These are phyloP conservation scores for Sungouiella thailandica DNA, from an alignment of 805 yeast species.

Conservation along the genomic window DNA sequence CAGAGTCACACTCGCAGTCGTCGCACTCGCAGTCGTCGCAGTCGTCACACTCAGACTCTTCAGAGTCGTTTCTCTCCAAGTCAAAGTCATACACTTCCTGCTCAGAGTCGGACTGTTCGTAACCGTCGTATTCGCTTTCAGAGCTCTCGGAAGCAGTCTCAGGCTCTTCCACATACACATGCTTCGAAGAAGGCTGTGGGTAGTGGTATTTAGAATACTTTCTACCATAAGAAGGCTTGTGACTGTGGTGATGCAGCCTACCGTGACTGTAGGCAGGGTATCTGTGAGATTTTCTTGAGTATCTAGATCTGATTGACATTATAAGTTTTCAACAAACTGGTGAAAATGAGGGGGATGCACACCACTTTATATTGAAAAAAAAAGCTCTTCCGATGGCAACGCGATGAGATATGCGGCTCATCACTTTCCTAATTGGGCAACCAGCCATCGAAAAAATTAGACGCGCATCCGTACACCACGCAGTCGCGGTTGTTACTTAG, in stretches of 20 bases:
- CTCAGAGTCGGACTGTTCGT: conserved; percentile 14
- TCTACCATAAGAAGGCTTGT: neutral
- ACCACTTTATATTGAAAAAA: conserved; percentile 6
- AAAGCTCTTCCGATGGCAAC: neutral
- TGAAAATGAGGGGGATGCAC: too few species aligned
- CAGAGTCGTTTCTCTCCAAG: conserved; percentile 16
- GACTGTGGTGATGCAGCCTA: conserved; percentile 3
- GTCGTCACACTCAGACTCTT: conserved; percentile 17
- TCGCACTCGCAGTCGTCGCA: conserved; percentile 18
- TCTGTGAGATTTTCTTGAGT: conserved; percentile 21
- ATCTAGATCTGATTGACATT: conserved; percentile 18
- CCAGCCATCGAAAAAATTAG: neutral
- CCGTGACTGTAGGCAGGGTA: conserved; percentile 5
- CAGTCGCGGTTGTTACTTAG: neutral
- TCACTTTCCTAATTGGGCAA: neutral
- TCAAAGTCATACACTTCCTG: conserved; percentile 29
- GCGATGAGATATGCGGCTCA: conserved; percentile 19
- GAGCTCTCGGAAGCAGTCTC: conserved; percentile 29
- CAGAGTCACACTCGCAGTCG: too few species aligned
- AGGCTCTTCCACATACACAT: conserved; percentile 42
- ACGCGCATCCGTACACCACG: conserved; percentile 3
- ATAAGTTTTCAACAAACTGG: too few species aligned
- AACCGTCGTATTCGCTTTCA: conserved; percentile 19
- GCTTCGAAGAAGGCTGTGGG: conserved; percentile 28
- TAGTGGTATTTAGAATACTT: conserved; percentile 29